Base-by-base conservation (phyloP, 192 early-diverging fungal genomes). In the Backusella westeae region DNA sequence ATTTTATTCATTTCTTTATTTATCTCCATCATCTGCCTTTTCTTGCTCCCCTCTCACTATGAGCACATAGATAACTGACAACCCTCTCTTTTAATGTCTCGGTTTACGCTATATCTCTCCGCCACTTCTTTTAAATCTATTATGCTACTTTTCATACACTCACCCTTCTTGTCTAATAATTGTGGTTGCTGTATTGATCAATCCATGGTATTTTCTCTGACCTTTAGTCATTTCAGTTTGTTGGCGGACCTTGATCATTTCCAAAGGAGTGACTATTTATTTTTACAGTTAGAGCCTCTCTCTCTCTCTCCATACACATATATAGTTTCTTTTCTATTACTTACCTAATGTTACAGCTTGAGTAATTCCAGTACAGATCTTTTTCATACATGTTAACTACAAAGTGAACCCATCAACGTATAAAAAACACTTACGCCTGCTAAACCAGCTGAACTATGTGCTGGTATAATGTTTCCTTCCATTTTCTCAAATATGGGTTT, bases 191-290 rank as follows among this genome's bases (percentile, higher is more conserved):
- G 84, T 83, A 19, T 79, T 80, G 10, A 78, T 9, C 41, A 85
- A 76, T 3, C 81, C 79, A 44, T 65, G 75, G 39, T 85, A 85
- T 74, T 81, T 85, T 17, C 77, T 66, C 34, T 78, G 34, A 44
- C 75, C 72, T 19, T 74, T 75, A 21, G 77, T 76, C 65, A 85
- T 36, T 67, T 85, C 84, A 14, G 84, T 85, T 42, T 85, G 84
- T 69, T 85, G 84, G 10, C 84, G 76, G 46, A 85, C 79, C 44
- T 85, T 85, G 21, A 85, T 78, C 68, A 83, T 81, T 39, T 85
- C 84, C 34, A 85, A 66, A 34, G 84, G 84, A 19, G 84, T 85
- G 5, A 85, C 84, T 79, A 15, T 53, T 49, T 23, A 53, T 32
- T 66, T 19, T 39, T 17, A 44, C 34, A 0, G 23, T 26, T 15